Evolutionary conservation across 163 green algal species (phyloP).

Genomic region (Scenedesmus sp.): DNA sequence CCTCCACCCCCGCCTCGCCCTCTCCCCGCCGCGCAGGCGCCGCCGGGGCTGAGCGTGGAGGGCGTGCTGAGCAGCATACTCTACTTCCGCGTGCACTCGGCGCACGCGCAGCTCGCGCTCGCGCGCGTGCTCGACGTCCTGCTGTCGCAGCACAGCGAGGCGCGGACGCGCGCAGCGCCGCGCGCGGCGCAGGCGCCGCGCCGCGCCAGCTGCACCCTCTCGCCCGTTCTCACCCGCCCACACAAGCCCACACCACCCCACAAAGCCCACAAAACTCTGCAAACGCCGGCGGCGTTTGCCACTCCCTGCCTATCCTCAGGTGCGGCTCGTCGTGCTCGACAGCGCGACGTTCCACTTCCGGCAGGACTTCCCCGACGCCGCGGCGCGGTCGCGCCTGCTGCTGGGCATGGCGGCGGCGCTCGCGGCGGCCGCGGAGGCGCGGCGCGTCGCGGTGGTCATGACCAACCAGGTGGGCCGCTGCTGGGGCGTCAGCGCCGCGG

Average conservation of each 20-base stretch:
- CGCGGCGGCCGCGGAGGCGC: slow-evolving; percentile 70
- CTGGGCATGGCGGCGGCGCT: slow-evolving; percentile 82
- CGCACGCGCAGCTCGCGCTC: slow-evolving; percentile 72
- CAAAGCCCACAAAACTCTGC: no score
- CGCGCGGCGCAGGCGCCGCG: no score
- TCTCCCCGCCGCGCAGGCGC: background rate
- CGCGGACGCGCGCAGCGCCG: no score
- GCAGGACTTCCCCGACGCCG: slow-evolving; percentile 83
- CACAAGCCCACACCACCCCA: no score
- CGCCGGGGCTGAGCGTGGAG: slow-evolving; percentile 39
- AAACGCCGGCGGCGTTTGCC: no score
- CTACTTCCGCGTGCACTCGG: slow-evolving; percentile 78
- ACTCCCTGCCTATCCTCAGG: slow-evolving; percentile 49
- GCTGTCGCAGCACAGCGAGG: slow-evolving; percentile 57
- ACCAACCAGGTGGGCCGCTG: slow-evolving; percentile 41
- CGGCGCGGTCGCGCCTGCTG: slow-evolving; percentile 74
- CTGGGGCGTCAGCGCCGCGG: background rate
- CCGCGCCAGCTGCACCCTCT: no score
- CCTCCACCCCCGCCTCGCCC: no score
- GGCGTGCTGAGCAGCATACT: slow-evolving; percentile 73
- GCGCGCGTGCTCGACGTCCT: slow-evolving; percentile 58
- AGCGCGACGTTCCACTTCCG: slow-evolving; percentile 94
- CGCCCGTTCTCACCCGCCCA: no score
- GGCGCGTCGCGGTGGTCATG: slow-evolving; percentile 73
- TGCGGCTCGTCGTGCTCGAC: slow-evolving; percentile 87